phyloP scores from a whole-genome alignment of 306 rosid genomes.

The Betula pendula region DNA sequence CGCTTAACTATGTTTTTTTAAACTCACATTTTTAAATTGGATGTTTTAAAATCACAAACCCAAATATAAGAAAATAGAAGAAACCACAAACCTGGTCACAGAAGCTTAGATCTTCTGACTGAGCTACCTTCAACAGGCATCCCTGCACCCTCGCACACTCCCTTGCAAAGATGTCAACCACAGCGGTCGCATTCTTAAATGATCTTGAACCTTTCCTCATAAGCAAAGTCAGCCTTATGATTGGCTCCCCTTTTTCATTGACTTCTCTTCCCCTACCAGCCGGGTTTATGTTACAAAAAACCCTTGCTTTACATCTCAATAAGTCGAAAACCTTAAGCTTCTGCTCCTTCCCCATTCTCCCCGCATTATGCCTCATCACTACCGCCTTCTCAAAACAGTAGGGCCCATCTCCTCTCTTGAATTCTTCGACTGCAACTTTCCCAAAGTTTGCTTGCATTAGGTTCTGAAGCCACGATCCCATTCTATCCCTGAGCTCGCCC shows the following conservation, averaged over 20 bases:
- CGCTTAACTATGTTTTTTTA: no score
- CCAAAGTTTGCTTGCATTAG: conserved; percentile 25
- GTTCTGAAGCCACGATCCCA: conserved; percentile 37
- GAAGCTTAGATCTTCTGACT: conserved; percentile 35
- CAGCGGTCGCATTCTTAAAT: conserved; percentile 33
- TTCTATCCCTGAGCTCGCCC: conserved; percentile 35
- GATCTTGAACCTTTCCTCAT: conserved; percentile 40
- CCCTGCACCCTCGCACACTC: conserved; percentile 26
- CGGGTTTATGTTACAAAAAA: conserved; percentile 23
- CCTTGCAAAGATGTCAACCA: conserved; percentile 24
- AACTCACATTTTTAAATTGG: no score
- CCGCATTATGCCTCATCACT: conserved; percentile 40
- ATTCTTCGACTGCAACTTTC: conserved; percentile 16
- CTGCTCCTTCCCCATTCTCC: conserved; percentile 33
- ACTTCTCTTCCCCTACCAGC: conserved; percentile 25
- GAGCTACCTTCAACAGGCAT: conserved; percentile 32
- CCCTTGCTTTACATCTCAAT: conserved; percentile 38
- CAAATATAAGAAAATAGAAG: no score
- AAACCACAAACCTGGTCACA: conserved; percentile 37
- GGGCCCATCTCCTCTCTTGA: conserved; percentile 20
- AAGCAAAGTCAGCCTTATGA: conserved; percentile 31
- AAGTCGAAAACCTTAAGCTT: conserved; percentile 26
- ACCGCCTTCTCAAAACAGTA: conserved; percentile 38
- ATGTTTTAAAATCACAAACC: no score
- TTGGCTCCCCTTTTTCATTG: conserved; percentile 26